phyloP scores from a whole-genome alignment of 495 filamentous ascomycete genomes.

The Xylaria castorea region DNA sequence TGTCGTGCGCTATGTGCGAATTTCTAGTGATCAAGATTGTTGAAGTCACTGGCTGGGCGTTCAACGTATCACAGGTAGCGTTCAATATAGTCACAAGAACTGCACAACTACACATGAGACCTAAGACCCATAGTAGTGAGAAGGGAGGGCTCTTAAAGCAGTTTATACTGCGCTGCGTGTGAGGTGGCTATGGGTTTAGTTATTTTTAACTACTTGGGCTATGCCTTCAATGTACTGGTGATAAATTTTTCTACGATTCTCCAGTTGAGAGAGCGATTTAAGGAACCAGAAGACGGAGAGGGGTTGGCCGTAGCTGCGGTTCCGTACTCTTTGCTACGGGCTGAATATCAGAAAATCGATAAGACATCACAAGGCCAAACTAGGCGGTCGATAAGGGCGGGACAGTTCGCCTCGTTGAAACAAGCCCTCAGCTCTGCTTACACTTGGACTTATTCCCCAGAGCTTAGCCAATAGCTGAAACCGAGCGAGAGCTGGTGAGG shows the following conservation, averaged over 20 bases:
- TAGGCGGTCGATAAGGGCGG: background rate
- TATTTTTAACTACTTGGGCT: background rate
- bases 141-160: background rate
- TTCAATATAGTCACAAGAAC: background rate
- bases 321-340: background rate
- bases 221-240: background rate
- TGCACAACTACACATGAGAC: background rate
- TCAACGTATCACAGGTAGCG: background rate
- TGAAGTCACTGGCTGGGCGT: no score
- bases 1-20: no score
- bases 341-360: background rate
- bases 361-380: background rate
- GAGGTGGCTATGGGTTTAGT: background rate
- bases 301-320: background rate
- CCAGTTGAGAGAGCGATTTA: background rate
- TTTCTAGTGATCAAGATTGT: no score
- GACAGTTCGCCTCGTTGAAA: background rate
- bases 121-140: background rate
- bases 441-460: background rate
- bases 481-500: background rate
- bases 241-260: background rate
- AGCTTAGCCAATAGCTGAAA: background rate
- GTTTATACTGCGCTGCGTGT: background rate
- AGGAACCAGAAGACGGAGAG: background rate
- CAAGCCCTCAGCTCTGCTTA: conserved; percentile 1